A percentile compares a stretch with the other conserved stretches of the same genome.
Evolutionary conservation across 2,329 filamentous ascomycete species (phyloP).

Genomic region (Ophioceras dolichostomum): DNA sequence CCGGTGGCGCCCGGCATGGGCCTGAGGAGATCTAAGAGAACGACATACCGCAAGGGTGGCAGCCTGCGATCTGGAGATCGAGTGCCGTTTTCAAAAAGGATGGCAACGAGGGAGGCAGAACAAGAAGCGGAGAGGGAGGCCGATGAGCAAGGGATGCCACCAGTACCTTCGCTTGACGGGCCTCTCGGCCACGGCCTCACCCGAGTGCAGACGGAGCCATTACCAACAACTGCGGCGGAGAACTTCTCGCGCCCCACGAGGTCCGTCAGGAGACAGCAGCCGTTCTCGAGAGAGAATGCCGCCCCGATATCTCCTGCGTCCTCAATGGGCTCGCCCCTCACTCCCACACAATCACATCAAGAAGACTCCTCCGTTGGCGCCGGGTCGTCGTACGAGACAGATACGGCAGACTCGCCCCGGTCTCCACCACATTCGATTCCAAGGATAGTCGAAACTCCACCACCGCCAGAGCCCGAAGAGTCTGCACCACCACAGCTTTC

Average conservation of each 20-base stretch:
- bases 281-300: conserved; percentile 30
- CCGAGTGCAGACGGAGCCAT: conserved; percentile 60
- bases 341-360: conserved; percentile 4
- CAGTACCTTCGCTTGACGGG: conserved; percentile 26
- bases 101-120: conserved; percentile 49
- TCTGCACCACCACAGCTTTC: conserved; percentile 13
- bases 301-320: not conserved
- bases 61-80: conserved; percentile 73
- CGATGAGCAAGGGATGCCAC: conserved; percentile 28
- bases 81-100: conserved; percentile 61
- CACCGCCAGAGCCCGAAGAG: conserved; percentile 28
- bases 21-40: conserved; percentile 79
- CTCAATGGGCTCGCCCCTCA: conserved; percentile 12
- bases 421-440: conserved; percentile 7
- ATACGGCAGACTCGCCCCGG: conserved; percentile 15
- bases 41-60: conserved; percentile 75
- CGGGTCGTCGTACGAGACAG: not conserved
- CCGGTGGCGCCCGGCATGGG: conserved; percentile 67
- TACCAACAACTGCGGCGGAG: conserved; percentile 30
- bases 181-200: conserved; percentile 39
- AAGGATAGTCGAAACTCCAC: conserved; percentile 50
- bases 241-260: conserved; percentile 51
- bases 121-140: conserved; percentile 38
- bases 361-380: not conserved
- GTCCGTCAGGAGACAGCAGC: conserved; percentile 33